phyloP scores from a whole-genome alignment of 345 rosid species.

The Cardamine occulta region DNA sequence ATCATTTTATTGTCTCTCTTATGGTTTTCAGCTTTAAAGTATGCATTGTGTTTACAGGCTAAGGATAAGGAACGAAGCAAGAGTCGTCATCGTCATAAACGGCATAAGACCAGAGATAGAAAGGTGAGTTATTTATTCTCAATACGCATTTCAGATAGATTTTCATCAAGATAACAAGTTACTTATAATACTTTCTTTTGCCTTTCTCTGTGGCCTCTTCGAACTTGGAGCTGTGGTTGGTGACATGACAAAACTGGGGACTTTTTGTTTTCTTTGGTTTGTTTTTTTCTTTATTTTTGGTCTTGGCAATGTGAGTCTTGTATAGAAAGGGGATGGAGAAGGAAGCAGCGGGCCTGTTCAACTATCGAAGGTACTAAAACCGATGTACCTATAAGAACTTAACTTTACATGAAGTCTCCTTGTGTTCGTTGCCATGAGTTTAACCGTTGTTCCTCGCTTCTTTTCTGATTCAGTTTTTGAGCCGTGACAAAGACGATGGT shows the following conservation, averaged over 20 bases:
- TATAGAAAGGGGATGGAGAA: slow-evolving; percentile 78
- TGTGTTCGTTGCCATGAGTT: neutral
- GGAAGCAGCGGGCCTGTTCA: slow-evolving; percentile 83
- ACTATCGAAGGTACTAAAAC: slow-evolving; percentile 75
- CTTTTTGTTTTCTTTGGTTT: slow-evolving; percentile 54
- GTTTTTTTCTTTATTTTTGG: slow-evolving; percentile 41
- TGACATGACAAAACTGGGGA: slow-evolving; percentile 69
- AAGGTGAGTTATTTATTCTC: slow-evolving; percentile 61
- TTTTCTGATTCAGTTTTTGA: slow-evolving; percentile 61
- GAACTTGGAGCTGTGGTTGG: slow-evolving; percentile 96
- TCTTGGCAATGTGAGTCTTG: slow-evolving; percentile 79
- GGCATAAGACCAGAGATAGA: slow-evolving; percentile 69
- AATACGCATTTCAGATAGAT: neutral
- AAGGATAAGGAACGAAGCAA: slow-evolving; percentile 79
- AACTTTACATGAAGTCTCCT: neutral
- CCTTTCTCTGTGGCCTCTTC: slow-evolving; percentile 85
- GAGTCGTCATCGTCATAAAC: slow-evolving; percentile 71
- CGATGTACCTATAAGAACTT: neutral
- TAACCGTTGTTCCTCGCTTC: neutral
- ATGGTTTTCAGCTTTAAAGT: slow-evolving; percentile 13
- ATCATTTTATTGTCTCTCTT: slow-evolving; percentile 12
- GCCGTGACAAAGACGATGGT: slow-evolving; percentile 75
- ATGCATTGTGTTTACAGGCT: slow-evolving; percentile 41
- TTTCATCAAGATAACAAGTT: slow-evolving; percentile 45
- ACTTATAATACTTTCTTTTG: slow-evolving; percentile 70